A percentile compares a stretch with the other conserved stretches of the same genome.
These are phyloP conservation scores for Tanozyma kutaoensis DNA, from an alignment of 805 yeast species.

Conservation along the genomic window DNA sequence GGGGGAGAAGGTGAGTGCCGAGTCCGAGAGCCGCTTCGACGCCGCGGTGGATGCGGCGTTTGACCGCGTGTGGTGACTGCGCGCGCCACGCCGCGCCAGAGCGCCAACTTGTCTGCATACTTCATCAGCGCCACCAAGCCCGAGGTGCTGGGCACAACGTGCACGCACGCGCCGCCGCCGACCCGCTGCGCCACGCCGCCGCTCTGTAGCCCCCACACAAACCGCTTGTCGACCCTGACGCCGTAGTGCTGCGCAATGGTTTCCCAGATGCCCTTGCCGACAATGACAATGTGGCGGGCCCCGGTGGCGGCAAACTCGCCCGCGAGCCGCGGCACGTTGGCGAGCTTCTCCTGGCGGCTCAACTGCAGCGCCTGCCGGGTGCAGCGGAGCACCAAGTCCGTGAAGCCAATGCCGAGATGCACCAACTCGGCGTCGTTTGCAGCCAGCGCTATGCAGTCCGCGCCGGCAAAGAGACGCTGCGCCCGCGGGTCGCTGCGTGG, in stretches of 20 bases:
- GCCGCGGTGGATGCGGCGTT: slow-evolving; percentile 17
- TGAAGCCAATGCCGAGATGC: slow-evolving; percentile 45
- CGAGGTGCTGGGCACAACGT: slow-evolving; percentile 62
- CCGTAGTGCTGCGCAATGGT: slow-evolving; percentile 25
- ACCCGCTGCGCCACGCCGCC: slow-evolving; percentile 1
- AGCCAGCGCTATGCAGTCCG: slow-evolving; percentile 7
- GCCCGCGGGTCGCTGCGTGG: neutral
- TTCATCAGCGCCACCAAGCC: slow-evolving; percentile 48
- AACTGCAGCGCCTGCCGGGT: slow-evolving; percentile 48
- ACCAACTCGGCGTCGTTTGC: slow-evolving; percentile 29
- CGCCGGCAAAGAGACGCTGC: neutral
- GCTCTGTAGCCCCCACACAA: slow-evolving; percentile 39
- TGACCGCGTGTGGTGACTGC: slow-evolving; percentile 17
- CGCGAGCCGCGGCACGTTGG: slow-evolving; percentile 40
- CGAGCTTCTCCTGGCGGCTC: slow-evolving; percentile 34
- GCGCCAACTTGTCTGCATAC: slow-evolving; percentile 26
- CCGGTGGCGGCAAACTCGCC: slow-evolving; percentile 21
- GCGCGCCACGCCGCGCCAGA: slow-evolving; percentile 32
- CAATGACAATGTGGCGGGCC: slow-evolving; percentile 38
- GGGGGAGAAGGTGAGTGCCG: slow-evolving; percentile 17
- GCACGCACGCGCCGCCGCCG: slow-evolving; percentile 15
- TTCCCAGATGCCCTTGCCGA: slow-evolving; percentile 74
- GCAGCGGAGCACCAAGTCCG: slow-evolving; percentile 56
- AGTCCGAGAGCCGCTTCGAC: slow-evolving; percentile 12
- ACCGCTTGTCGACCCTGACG: slow-evolving; percentile 7